A percentile compares a stretch with the other conserved stretches of the same genome.
These are phyloP conservation scores for Apiospora malaysiana DNA, from an alignment of 2,329 filamentous ascomycete genomes.

Conservation along the genomic window DNA sequence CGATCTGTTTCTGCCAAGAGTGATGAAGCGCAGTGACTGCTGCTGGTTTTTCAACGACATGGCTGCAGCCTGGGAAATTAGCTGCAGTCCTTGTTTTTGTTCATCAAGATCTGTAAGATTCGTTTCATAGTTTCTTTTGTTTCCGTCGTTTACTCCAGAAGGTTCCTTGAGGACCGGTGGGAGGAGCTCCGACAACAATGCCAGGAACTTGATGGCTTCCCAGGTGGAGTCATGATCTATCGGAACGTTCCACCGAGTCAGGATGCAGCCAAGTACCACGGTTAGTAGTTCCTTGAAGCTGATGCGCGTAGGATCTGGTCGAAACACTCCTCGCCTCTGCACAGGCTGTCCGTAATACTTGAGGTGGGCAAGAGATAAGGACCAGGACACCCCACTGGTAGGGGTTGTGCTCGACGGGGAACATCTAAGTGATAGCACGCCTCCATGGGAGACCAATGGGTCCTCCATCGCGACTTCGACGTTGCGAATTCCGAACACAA, in stretches of 20 bases:
- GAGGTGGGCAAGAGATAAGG: slow-evolving; percentile 26
- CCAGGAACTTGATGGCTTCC: neutral
- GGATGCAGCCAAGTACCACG: slow-evolving; percentile 19
- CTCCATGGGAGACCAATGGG: slow-evolving; percentile 20
- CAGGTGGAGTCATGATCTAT: neutral
- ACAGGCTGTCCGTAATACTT: slow-evolving; percentile 24
- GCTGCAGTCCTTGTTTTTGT: neutral
- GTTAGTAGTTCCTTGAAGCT: slow-evolving; percentile 24
- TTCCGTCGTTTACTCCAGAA: no score
- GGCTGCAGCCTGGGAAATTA: neutral
- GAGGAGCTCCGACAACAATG: no score
- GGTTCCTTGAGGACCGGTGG: no score
- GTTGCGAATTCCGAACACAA: slow-evolving; percentile 21
- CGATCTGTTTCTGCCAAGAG: neutral
- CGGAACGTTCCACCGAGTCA: neutral
- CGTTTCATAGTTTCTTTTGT: no score
- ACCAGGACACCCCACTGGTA: slow-evolving; percentile 24
- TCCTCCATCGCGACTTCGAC: slow-evolving; percentile 23
- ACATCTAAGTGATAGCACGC: slow-evolving; percentile 24
- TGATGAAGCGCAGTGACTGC: neutral
- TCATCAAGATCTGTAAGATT: no score
- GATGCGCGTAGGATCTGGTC: slow-evolving; percentile 20
- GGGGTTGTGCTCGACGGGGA: neutral
- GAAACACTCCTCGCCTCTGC: neutral
- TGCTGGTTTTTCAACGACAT: neutral